These are phyloP conservation scores for Calonectria hawksworthii DNA, from an alignment of 2,329 filamentous ascomycete genomes.

Conservation along the genomic window DNA sequence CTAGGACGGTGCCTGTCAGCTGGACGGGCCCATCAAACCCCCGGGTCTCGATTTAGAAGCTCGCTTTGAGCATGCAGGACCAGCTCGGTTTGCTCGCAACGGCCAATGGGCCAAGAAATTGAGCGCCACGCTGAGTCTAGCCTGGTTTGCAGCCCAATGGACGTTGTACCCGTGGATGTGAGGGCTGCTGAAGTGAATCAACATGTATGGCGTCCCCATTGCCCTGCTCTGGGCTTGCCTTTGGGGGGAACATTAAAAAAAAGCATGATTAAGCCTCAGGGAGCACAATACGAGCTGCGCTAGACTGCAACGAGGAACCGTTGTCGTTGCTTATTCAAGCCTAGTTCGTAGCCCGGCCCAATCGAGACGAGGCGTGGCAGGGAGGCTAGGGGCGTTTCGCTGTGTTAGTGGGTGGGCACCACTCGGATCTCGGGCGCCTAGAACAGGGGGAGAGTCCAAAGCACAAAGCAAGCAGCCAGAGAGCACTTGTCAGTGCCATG, in stretches of 20 bases:
- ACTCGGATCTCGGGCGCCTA: not conserved
- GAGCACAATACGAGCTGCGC: not conserved
- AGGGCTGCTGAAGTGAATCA: not conserved
- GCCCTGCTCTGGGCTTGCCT: not conserved
- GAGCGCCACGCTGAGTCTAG: not conserved
- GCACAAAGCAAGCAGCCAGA: not conserved
- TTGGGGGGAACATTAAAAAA: conserved; percentile 2
- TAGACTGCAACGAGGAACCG: not conserved
- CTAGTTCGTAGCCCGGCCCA: not conserved
- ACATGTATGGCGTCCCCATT: not conserved
- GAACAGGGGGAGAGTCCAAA: not conserved
- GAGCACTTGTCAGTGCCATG: not conserved
- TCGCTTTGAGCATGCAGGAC: not conserved
- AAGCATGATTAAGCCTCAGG: conserved; percentile 13
- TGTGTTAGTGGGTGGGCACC: not conserved
- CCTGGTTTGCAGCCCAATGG: not conserved
- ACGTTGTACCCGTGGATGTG: not conserved
- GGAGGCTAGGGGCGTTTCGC: not conserved
- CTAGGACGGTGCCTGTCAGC: not conserved
- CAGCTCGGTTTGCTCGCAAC: not conserved
- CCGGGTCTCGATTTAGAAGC: conserved; percentile 4
- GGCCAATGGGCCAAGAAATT: not conserved
- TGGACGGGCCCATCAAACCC: not conserved
- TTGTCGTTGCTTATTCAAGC: conserved; percentile 6
- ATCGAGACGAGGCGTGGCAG: not conserved